Conservation (phyloP, 495 filamentous ascomycete species). For the Cenococcum geophilum region DNA sequence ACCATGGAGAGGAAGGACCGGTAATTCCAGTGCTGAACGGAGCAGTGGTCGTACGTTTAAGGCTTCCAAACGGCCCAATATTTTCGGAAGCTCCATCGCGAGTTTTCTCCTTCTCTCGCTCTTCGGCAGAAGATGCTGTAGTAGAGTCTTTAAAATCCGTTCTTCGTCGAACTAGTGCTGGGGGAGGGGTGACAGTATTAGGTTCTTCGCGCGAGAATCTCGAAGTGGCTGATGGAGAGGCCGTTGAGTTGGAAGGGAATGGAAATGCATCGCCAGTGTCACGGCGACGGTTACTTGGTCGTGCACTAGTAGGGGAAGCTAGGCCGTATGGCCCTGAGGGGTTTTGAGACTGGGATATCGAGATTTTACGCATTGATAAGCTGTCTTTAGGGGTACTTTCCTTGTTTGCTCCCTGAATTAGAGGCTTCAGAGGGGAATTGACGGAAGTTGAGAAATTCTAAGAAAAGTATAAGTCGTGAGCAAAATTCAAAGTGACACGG, state of each 20-base stretch:
- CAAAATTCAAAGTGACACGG: conserved; percentile 8
- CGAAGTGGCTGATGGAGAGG: conserved; percentile 45
- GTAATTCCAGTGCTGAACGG: conserved; percentile 47
- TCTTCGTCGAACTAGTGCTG: conserved; percentile 65
- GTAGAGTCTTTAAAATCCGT: conserved; percentile 56
- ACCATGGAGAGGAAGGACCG: conserved; percentile 65
- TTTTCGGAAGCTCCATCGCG: conserved; percentile 43
- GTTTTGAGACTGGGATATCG: conserved; percentile 57
- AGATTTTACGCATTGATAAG: conserved; percentile 62
- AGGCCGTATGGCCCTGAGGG: conserved; percentile 42
- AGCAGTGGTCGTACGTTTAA: conserved; percentile 68
- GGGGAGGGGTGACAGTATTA: conserved; percentile 54
- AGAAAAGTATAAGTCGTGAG: conserved; percentile 2
- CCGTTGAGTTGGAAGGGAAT: conserved; percentile 48
- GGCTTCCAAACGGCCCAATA: conserved; percentile 52
- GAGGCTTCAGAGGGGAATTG: conserved; percentile 87
- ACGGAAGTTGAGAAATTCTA: conserved; percentile 77
- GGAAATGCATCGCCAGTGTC: conserved; percentile 73
- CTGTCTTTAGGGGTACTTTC: conserved; percentile 55
- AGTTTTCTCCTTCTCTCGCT: conserved; percentile 44
- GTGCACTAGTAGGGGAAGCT: conserved; percentile 57
- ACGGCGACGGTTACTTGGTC: conserved; percentile 70
- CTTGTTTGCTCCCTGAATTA: conserved; percentile 62
- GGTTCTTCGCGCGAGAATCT: conserved; percentile 57
- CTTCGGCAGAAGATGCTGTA: conserved; percentile 39